Evolutionary conservation across 805 yeast species (phyloP), one percentile per base, ranked within the genome.

Genomic region (Metschnikowia cubensis): DNA sequence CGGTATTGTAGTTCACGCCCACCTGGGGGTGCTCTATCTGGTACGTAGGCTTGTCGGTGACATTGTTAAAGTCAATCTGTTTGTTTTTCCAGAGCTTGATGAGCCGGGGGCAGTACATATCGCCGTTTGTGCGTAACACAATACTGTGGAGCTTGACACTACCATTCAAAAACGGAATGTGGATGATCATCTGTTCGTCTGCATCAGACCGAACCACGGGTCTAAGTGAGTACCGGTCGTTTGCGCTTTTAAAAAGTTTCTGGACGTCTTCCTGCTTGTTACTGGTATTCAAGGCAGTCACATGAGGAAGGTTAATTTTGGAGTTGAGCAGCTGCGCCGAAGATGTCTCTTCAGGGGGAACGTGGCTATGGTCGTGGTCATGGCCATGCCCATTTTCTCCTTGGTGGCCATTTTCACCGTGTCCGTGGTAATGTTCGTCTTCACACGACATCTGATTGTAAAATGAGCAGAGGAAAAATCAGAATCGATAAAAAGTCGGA

Each of bases 131-230:
- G 56, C 96, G 75, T 10, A 92, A 54, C 2, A 87, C 79, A 0
- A 92, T 57, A 2, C 96, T 86, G 62, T 81, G 87, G 34, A 92
- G 66, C 62, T 85, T 88, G 37, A 87, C 89, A 21, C 79, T 70
- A 1, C 86, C 87, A 11, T 85, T 82, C 35, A 70, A 51, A 60
- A 92, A 92, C 29, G 97, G 97, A 29, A 92, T 79, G 47, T 81
- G 79, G 32, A 92, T 57, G 32, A 91, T 78, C 57, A 91, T 56
- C 63, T 92, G 97, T 51, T 84, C 81, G 61, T 92, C 98, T 2
- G 87, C 82, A 63, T 91, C 97, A 1, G 87, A 80, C 66, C 80
- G 83, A 62, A 70, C 67, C 14, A 71, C 64, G 54, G 70, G 82
- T 52, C 53, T 73, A 8, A 80, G 56, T n/a, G 72, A 65, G 53